Conservation (phyloP, 164 flowering plant genomes). For the Stephania yunnanensis region DNA sequence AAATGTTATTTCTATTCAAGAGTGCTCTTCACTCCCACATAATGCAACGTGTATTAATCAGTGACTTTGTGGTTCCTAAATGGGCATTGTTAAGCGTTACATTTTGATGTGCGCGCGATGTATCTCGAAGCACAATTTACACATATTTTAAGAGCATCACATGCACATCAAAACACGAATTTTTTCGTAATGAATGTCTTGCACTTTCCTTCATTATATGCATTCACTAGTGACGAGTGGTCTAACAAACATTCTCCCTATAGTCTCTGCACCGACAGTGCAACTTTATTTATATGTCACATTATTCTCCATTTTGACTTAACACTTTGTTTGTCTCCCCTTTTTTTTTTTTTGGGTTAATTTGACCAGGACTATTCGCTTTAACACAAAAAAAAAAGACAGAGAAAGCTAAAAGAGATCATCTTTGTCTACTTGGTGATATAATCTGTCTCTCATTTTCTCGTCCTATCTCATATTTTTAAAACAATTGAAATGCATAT, state of each 20-base stretch:
- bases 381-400: background rate
- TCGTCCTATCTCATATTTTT: background rate
- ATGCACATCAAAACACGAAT: no score
- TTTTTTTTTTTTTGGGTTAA: background rate
- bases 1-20: background rate
- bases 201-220: background rate
- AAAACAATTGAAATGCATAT: no score
- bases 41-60: background rate
- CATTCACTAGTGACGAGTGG: background rate
- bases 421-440: background rate
- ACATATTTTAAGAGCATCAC: no score
- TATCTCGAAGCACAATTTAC: no score
- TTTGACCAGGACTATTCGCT: background rate
- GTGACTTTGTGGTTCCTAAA: no score
- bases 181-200: no score
- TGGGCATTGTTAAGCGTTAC: no score
- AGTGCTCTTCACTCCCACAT: background rate
- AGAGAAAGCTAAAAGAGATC: background rate
- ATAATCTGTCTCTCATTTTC: background rate
- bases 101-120: no score
- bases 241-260: background rate
- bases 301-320: background rate
- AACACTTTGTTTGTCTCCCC: background rate
- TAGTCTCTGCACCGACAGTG: slow-evolving; percentile 3
- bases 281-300: background rate